Evolutionary conservation across 129 eudicot species (phyloP).

Genomic region (Escallonia rubra): DNA sequence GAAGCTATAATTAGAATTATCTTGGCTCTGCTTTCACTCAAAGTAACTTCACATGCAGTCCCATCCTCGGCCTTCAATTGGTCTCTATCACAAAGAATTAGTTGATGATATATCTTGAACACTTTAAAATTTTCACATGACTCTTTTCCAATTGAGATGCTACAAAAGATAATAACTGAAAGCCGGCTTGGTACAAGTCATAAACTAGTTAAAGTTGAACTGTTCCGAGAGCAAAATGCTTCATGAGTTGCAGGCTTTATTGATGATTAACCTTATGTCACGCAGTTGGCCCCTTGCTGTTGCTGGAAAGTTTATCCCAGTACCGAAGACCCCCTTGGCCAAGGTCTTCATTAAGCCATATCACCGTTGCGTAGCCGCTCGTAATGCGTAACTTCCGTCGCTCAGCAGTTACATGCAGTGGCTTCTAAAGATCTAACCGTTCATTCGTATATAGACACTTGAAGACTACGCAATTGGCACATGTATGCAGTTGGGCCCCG

Average conservation of each 20-base stretch:
- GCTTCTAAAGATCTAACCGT: neutral
- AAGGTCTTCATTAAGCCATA: slow-evolving; percentile 66
- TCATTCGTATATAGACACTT: neutral
- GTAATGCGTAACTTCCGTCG: slow-evolving; percentile 18
- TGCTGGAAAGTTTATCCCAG: slow-evolving; percentile 76
- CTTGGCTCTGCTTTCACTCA: too few relatives aligned
- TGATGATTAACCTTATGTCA: slow-evolving; percentile 3
- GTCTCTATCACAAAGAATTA: neutral
- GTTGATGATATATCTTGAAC: neutral
- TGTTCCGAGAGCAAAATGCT: too few relatives aligned
- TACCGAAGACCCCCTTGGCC: slow-evolving; percentile 78
- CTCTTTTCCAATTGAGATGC: too few relatives aligned
- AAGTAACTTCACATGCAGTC: too few relatives aligned
- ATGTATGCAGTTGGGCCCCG: too few relatives aligned
- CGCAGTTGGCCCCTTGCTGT: slow-evolving; percentile 90
- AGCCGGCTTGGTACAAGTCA: too few relatives aligned
- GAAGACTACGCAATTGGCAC: too few relatives aligned
- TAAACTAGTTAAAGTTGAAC: too few relatives aligned
- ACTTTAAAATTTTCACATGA: too few relatives aligned
- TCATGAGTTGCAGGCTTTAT: neutral
- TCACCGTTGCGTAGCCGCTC: slow-evolving; percentile 53
- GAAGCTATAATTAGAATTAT: too few relatives aligned
- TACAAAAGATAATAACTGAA: too few relatives aligned
- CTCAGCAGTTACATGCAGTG: too few relatives aligned
- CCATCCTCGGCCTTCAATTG: neutral